Conservation (phyloP, 2,329 filamentous ascomycete species). For the Colletotrichum sp. region DNA sequence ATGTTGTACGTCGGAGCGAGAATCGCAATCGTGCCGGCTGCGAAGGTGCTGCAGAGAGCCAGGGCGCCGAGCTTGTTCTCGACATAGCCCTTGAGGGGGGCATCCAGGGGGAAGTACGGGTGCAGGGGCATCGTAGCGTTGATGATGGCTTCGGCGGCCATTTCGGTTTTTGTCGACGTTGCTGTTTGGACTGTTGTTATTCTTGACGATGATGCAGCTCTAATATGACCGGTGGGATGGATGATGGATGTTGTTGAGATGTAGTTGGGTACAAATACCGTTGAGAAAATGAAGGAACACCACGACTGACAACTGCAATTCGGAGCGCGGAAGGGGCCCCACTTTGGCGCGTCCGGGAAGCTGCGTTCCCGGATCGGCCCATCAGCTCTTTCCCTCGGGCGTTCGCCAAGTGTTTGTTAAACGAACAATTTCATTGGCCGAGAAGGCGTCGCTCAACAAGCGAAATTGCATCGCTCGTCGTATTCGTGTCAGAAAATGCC, state of each 20-base stretch:
- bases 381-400: background rate
- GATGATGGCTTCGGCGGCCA: background rate
- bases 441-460: background rate
- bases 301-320: background rate
- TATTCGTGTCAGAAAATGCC: background rate
- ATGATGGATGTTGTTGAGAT: background rate
- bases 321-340: background rate
- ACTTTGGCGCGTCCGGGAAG: background rate
- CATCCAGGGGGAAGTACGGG: conserved; percentile 74
- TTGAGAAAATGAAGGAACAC: background rate
- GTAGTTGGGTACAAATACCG: background rate
- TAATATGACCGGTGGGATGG: background rate
- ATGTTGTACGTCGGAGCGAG: conserved; percentile 60
- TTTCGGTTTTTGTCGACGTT: background rate
- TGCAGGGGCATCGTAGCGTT: conserved; percentile 41
- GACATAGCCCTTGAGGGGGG: conserved; percentile 65
- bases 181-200: background rate
- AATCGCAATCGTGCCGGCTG: conserved; percentile 57
- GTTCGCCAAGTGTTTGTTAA: background rate
- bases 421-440: background rate
- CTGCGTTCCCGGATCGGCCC: background rate
- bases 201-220: background rate
- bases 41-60: conserved; percentile 64
- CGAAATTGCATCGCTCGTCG: background rate
- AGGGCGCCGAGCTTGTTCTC: conserved; percentile 67